A percentile compares a stretch with the other conserved stretches of the same genome.
These are phyloP conservation scores for Alternaria incomplexa DNA, from an alignment of 2,329 filamentous ascomycete genomes.

Conservation along the genomic window DNA sequence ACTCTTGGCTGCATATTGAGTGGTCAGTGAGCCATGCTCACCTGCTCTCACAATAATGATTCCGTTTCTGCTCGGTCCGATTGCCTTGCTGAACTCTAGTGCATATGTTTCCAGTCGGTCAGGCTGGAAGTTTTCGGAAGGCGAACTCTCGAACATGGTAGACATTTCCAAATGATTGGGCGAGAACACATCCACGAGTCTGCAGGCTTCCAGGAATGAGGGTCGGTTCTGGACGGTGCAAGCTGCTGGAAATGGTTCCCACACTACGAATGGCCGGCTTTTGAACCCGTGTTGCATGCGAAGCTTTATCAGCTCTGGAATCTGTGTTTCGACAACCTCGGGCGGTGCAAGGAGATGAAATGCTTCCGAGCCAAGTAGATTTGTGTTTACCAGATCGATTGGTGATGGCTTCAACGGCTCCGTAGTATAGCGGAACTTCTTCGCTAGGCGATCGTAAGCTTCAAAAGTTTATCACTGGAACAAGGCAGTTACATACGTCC, in stretches of 20 bases:
- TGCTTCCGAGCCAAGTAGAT: background rate
- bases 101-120: background rate
- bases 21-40: background rate
- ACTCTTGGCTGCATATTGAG: background rate
- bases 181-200: background rate
- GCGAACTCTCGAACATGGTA: background rate
- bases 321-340: background rate
- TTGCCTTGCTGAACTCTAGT: background rate
- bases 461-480: background rate
- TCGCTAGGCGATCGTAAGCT: background rate
- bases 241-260: background rate
- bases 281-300: background rate
- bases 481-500: background rate
- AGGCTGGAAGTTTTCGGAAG: background rate
- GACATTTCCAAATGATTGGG: background rate
- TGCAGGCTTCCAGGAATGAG: background rate
- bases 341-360: background rate
- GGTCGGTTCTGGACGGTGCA: background rate
- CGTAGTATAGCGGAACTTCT: background rate
- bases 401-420: background rate
- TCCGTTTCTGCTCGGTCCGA: background rate
- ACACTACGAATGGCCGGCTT: background rate
- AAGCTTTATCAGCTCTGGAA: background rate
- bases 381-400: background rate
- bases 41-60: background rate